Base-by-base conservation (phyloP, 2,329 filamentous ascomycete genomes). In the Colletotrichum abscissum region DNA sequence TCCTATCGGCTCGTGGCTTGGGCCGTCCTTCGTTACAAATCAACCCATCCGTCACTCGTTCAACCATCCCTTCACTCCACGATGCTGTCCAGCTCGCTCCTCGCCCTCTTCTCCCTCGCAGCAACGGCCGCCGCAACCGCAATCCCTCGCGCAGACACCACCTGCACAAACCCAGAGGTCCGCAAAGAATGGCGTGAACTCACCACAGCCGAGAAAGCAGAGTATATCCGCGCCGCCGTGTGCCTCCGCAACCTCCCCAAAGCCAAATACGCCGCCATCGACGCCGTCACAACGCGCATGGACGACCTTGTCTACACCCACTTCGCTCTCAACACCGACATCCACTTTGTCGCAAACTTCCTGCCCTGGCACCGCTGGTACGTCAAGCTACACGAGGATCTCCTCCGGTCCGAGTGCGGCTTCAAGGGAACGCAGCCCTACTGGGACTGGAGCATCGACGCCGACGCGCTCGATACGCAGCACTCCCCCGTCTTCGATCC, bases 281-380 rank as follows among this genome's bases (percentile, higher is more conserved):
- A 69, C 52, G 75, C 70, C 56, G 75, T 75, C 42, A 73, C 67
- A 30, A 76, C 73, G 4, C 68, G 73, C 42, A 55, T 76, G 57
- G 75, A 76, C 72, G 76, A 77, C 52, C 35, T 77, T 5, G 72
- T 74, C 6, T 75, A 68, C 55, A 75, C 76, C 5, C 75, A 77
- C 69, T 68, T 65, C 19, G 8, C 38, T 5, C 74, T 77, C 11
- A 76, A 74, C 57, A 62, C 28, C 11, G 28, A 55, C 12, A 76
- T 77, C 33, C 76, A 77, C 69, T 76, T 72, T 42, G 74, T 77
- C n/a, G 76, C 76, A 24, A 64, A 77, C 57, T 83, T 84, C 72
- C 78, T 84, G 26, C 81, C 82, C 1, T 83, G 79, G 77, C 82
- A 84, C 73, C 79, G 82, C 9, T 79, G 77, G 35, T 78, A 79